Evolutionary conservation across 1,139 yeast species (phyloP).

Genomic region (Sugiyamaella neomexicana): DNA sequence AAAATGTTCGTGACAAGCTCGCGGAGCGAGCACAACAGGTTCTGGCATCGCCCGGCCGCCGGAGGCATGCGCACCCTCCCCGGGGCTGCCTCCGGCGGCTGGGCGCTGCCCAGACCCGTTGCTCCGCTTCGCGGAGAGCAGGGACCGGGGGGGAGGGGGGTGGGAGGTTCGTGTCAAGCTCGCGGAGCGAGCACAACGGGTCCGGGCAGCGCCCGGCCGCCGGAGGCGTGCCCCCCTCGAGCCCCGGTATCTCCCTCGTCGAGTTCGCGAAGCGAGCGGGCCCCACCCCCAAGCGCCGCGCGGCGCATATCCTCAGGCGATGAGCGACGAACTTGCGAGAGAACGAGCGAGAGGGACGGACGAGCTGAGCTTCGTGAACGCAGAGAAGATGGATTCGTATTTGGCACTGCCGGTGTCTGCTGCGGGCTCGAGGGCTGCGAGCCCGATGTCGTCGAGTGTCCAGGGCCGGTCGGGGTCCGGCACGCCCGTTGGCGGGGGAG

Average conservation of each 20-base stretch:
- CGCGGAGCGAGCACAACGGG: neutral
- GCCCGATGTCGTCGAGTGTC: slow-evolving; percentile 15
- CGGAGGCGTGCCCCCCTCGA: neutral
- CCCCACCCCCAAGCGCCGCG: too few relatives aligned
- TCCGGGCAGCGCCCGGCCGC: slow-evolving; percentile 4
- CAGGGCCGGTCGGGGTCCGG: neutral
- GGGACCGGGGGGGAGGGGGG: neutral
- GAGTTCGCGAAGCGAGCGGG: neutral
- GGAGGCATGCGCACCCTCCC: too few relatives aligned
- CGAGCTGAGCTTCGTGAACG: neutral
- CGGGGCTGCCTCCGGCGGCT: neutral
- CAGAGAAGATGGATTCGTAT: slow-evolving; percentile 18
- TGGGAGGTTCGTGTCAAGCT: neutral
- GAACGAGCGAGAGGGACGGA: neutral
- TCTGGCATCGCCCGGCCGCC: too few relatives aligned
- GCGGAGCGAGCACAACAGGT: too few relatives aligned
- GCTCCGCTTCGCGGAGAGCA: neutral
- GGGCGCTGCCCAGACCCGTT: neutral
- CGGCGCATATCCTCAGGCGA: too few relatives aligned
- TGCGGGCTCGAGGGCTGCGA: slow-evolving; percentile 13
- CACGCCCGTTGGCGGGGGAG: too few relatives aligned
- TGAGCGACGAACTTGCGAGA: too few relatives aligned
- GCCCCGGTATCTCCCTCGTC: neutral
- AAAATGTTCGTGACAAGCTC: too few relatives aligned
- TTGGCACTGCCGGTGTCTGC: slow-evolving; percentile 20